Conservation (phyloP, 352 stramenopile species). For the Aphanomyces invadans region DNA sequence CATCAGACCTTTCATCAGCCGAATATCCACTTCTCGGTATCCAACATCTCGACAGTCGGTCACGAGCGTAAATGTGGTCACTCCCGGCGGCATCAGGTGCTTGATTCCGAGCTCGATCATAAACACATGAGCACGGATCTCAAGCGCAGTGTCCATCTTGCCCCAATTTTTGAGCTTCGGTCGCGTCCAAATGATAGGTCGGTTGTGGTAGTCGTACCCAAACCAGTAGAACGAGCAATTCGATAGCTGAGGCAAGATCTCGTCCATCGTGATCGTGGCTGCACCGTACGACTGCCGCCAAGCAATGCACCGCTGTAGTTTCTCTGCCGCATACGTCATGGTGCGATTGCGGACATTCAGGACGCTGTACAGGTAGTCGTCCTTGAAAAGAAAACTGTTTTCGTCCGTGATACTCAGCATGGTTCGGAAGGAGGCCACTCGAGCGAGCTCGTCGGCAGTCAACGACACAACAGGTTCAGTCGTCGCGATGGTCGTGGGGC, state of each 20-base stretch:
- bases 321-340: constrained; percentile 52
- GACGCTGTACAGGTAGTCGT: constrained; percentile 56
- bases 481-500: neutral
- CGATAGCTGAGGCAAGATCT: constrained; percentile 38
- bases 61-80: constrained; percentile 55
- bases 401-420: constrained; percentile 27
- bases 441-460: constrained; percentile 23
- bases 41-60: constrained; percentile 46
- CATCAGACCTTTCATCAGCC: constrained; percentile 53
- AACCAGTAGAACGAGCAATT: constrained; percentile 65
- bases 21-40: constrained; percentile 42
- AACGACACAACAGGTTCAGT: neutral
- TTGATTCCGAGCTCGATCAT: constrained; percentile 48
- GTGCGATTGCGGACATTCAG: constrained; percentile 50
- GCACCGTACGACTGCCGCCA: constrained; percentile 45
- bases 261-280: constrained; percentile 32
- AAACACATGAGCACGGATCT: constrained; percentile 54
- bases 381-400: constrained; percentile 49
- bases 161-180: constrained; percentile 51
- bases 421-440: constrained; percentile 25
- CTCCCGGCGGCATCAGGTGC: constrained; percentile 45
- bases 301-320: constrained; percentile 45
- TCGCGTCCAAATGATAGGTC: constrained; percentile 58
- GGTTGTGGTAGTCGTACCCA: constrained; percentile 58
- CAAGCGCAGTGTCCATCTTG: constrained; percentile 45